A percentile compares a stretch with the other conserved stretches of the same genome.
phyloP scores from a whole-genome alignment of 495 filamentous ascomycete genomes.

The Copromyces sp. region DNA sequence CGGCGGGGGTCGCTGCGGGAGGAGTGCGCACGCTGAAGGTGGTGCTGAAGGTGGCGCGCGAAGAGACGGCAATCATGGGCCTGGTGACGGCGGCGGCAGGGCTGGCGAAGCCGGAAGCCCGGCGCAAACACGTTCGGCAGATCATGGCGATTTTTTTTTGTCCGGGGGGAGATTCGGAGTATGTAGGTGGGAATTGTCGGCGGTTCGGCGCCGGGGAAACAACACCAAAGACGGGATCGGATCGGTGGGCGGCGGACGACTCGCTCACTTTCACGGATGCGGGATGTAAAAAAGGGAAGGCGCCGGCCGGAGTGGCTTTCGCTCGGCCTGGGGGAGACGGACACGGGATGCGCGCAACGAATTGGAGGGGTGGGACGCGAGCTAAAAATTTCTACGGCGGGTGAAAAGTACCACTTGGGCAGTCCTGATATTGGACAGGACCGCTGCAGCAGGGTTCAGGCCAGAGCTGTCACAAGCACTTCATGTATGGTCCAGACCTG shows the following conservation, averaged over 20 bases:
- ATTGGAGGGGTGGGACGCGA: neutral
- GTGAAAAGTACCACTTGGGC: constrained; percentile 8
- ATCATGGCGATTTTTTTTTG: constrained; percentile 28
- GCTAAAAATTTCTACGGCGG: constrained; percentile 36
- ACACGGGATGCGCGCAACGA: neutral
- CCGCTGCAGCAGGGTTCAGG: neutral
- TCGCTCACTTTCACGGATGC: neutral
- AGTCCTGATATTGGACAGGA: constrained; percentile 11
- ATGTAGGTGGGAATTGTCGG: neutral
- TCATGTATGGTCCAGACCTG: neutral
- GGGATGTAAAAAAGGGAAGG: neutral
- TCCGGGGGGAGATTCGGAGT: neutral
- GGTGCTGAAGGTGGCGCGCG: constrained; percentile 20
- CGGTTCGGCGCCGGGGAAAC: constrained; percentile 1
- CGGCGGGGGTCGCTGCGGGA: constrained; percentile 14
- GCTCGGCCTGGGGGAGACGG: neutral
- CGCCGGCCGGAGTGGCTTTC: neutral
- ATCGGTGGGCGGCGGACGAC: neutral
- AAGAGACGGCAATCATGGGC: constrained; percentile 3
- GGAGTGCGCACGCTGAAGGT: constrained; percentile 18
- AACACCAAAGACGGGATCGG: neutral
- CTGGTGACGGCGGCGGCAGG: constrained; percentile 5
- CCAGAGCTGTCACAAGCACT: neutral
- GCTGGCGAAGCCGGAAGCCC: constrained; percentile 17
- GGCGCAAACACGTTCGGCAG: constrained; percentile 36